Evolutionary conservation across 148 eudicot genomes (phyloP).

Genomic region (Nepenthes mirabilis): DNA sequence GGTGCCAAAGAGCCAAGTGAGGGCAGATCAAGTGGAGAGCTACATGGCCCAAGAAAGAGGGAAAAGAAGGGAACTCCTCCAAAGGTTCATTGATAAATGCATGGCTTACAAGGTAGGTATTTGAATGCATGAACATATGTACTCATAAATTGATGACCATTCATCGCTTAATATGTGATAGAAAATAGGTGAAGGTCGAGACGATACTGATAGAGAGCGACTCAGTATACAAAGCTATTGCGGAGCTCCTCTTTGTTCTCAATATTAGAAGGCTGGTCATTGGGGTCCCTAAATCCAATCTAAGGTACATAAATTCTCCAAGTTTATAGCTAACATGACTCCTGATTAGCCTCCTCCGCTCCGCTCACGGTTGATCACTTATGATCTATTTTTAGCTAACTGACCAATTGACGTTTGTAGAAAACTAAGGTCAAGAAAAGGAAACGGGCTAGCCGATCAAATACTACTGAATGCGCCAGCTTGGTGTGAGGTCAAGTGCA

Average conservation of each 20-base stretch:
- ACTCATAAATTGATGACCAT: not conserved
- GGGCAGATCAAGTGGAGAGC: slow-evolving; percentile 46
- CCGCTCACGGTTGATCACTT: not conserved
- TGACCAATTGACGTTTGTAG: slow-evolving; percentile 20
- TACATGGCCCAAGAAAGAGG: slow-evolving; percentile 37
- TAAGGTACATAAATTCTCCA: slow-evolving; percentile 22
- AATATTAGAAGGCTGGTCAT: slow-evolving; percentile 51
- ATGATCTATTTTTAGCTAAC: slow-evolving; percentile 22
- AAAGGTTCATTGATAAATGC: slow-evolving; percentile 47
- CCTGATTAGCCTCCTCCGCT: not conserved
- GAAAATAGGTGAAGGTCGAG: slow-evolving; percentile 62
- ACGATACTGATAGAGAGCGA: slow-evolving; percentile 83
- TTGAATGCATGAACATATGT: not conserved
- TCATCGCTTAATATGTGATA: not conserved
- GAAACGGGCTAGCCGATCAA: slow-evolving; percentile 36
- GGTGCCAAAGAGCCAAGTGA: slow-evolving; percentile 52
- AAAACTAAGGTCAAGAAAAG: slow-evolving; percentile 44
- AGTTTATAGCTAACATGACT: too few relatives aligned
- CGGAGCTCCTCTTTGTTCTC: slow-evolving; percentile 70
- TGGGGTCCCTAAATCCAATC: slow-evolving; percentile 53
- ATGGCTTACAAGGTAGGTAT: slow-evolving; percentile 34
- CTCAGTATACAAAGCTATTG: slow-evolving; percentile 43
- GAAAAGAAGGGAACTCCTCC: slow-evolving; percentile 49
- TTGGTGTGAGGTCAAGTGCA: slow-evolving; percentile 47
- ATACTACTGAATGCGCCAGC: slow-evolving; percentile 39